These are phyloP conservation scores for Aspergillus cavernicola DNA, from an alignment of 495 filamentous ascomycete species.

Conservation along the genomic window DNA sequence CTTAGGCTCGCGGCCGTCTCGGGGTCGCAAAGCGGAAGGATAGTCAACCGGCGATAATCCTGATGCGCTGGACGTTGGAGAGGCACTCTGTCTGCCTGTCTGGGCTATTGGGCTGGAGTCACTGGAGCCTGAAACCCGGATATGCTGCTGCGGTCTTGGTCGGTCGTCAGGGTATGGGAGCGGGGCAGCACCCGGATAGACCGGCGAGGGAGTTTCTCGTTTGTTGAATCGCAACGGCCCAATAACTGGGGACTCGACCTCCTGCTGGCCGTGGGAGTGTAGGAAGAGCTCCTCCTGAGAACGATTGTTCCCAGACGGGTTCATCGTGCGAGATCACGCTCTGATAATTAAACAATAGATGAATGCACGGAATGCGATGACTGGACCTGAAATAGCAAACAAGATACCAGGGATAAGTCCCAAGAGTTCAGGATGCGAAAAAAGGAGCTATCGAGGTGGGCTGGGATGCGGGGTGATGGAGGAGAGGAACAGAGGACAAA, in stretches of 20 bases:
- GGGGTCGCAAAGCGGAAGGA: constrained; percentile 44
- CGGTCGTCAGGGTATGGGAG: constrained; percentile 78
- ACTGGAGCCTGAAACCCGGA: constrained; percentile 29
- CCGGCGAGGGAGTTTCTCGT: constrained; percentile 44
- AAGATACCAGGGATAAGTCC: background rate
- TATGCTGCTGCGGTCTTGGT: constrained; percentile 43
- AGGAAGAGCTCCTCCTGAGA: constrained; percentile 76
- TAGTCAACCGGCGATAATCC: constrained; percentile 36
- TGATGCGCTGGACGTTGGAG: constrained; percentile 24
- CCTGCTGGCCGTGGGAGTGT: constrained; percentile 43
- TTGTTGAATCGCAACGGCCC: constrained; percentile 87
- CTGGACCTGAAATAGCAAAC: background rate
- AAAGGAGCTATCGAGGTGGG: constrained; percentile 5
- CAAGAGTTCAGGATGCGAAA: background rate
- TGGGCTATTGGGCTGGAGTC: constrained; percentile 36
- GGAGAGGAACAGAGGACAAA: constrained; percentile 1
- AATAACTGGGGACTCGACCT: constrained; percentile 65
- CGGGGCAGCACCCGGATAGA: constrained; percentile 32
- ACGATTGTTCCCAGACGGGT: constrained; percentile 46
- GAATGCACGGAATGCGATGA: background rate
- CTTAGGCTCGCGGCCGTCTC: constrained; percentile 42
- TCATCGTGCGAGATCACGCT: constrained; percentile 26
- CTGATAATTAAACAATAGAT: background rate
- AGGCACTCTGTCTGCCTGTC: constrained; percentile 21
- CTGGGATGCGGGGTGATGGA: constrained; percentile 10